Conservation (phyloP, 2,329 filamentous ascomycete genomes). For the Sporothrix sp. region DNA sequence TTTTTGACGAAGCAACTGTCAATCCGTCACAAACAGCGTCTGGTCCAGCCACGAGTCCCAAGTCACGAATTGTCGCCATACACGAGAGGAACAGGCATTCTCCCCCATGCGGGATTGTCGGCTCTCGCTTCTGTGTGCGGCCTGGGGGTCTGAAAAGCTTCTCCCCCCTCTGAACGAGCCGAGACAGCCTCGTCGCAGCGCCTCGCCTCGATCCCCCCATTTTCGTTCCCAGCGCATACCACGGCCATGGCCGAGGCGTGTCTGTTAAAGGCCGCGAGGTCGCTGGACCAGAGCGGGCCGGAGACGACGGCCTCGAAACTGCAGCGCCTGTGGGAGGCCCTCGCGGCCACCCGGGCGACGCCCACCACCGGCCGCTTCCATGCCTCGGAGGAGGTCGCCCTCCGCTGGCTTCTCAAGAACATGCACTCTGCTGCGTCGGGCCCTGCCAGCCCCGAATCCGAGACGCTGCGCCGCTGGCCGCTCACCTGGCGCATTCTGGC, state of each 20-base stretch:
- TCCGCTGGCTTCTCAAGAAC: conserved; percentile 55
- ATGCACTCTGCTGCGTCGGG: conserved; percentile 40
- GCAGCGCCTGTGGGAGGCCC: conserved; percentile 37
- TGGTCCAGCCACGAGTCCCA: too few relatives aligned
- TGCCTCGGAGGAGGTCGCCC: conserved; percentile 46
- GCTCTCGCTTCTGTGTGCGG: too few relatives aligned
- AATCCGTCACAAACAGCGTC: too few relatives aligned
- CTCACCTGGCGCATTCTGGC: conserved; percentile 53
- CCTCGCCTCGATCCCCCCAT: too few relatives aligned
- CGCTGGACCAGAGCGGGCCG: conserved; percentile 43
- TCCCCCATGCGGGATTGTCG: too few relatives aligned
- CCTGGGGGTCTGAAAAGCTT: too few relatives aligned
- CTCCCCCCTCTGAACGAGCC: too few relatives aligned
- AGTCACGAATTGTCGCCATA: too few relatives aligned
- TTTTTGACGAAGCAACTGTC: neutral
- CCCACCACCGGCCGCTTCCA: conserved; percentile 33
- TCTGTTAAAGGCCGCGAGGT: conserved; percentile 43
- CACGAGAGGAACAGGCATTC: too few relatives aligned
- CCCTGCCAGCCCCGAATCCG: conserved; percentile 31
- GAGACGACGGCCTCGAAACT: conserved; percentile 38
- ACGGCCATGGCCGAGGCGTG: conserved; percentile 15
- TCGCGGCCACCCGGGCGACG: conserved; percentile 32
- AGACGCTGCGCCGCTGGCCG: conserved; percentile 45
- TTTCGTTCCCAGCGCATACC: too few relatives aligned
- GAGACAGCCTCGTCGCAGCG: too few relatives aligned